A percentile compares a stretch with the other conserved stretches of the same genome.
These are phyloP conservation scores for Oldenlandia corymbosa DNA, from an alignment of 257 asterid species.

Conservation along the genomic window DNA sequence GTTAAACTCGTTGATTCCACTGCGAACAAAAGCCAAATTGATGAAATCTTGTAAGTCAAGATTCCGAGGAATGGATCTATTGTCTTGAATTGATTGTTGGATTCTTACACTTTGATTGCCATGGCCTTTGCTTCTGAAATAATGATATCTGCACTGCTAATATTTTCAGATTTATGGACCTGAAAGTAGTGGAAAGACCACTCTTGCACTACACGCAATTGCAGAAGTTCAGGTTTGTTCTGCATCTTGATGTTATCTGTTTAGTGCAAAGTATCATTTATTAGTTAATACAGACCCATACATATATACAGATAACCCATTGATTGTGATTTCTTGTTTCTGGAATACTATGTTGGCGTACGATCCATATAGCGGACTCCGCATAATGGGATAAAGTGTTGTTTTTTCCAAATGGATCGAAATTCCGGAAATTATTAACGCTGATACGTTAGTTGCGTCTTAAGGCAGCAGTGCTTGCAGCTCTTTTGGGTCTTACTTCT, in stretches of 20 bases:
- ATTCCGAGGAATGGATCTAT: not conserved
- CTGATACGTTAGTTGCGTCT: too few relatives aligned
- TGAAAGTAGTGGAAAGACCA: conserved; percentile 99
- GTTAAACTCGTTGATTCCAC: not conserved
- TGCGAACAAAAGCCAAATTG: not conserved
- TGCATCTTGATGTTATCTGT: conserved; percentile 29
- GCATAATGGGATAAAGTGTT: too few relatives aligned
- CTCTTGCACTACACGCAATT: conserved; percentile 96
- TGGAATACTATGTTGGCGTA: too few relatives aligned
- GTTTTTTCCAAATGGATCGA: too few relatives aligned
- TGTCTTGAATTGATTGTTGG: not conserved
- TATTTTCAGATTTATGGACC: conserved; percentile 84
- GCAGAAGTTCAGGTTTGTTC: conserved; percentile 98
- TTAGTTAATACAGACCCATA: too few relatives aligned
- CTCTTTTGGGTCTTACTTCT: not conserved
- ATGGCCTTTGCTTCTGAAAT: not conserved
- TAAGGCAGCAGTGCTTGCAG: too few relatives aligned
- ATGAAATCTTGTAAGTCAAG: not conserved
- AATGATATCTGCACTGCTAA: not conserved
- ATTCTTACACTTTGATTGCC: not conserved
- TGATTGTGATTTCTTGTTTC: not conserved
- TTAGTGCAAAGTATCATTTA: too few relatives aligned
- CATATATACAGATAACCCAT: not conserved
- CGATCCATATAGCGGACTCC: too few relatives aligned
- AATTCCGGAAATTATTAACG: too few relatives aligned